Evolutionary conservation across 495 filamentous ascomycete species (phyloP).

Genomic region (Hypoxylon crocopeplum): DNA sequence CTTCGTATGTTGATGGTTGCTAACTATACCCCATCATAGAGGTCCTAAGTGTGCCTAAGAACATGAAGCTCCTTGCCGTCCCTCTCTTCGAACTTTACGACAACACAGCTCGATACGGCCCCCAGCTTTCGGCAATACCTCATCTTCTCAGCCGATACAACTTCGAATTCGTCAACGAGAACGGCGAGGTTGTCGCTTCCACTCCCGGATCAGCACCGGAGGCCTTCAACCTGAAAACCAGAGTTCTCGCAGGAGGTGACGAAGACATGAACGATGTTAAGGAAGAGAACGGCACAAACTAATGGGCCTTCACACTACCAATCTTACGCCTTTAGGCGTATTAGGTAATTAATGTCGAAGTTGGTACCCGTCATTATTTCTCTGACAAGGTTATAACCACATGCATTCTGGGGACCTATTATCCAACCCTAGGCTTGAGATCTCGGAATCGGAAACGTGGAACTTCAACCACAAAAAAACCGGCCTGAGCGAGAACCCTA

Average conservation of each 20-base stretch:
- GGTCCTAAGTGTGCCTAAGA: conserved; percentile 97
- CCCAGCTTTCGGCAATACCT: conserved; percentile 93
- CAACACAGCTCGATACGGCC: conserved; percentile 92
- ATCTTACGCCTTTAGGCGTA: no score
- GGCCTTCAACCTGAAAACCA: conserved; percentile 66
- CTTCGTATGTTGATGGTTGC: not conserved
- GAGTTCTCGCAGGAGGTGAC: conserved; percentile 78
- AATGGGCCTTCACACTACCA: not conserved
- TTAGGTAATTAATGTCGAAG: no score
- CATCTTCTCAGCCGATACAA: conserved; percentile 93
- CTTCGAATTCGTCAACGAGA: conserved; percentile 98
- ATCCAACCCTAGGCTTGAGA: no score
- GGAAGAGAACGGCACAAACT: conserved; percentile 37
- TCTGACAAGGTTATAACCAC: no score
- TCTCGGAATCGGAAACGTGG: no score
- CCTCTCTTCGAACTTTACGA: conserved; percentile 98
- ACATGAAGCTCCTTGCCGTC: conserved; percentile 98
- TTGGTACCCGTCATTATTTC: no score
- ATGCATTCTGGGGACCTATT: no score
- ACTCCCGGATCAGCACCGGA: conserved; percentile 74
- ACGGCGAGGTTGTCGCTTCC: conserved; percentile 82
- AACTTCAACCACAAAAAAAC: no score
- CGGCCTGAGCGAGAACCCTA: no score
- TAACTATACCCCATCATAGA: conserved; percentile 60
- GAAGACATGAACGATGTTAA: conserved; percentile 54